phyloP scores from a whole-genome alignment of 345 rosid genomes.

The Corchorus olitorius region DNA sequence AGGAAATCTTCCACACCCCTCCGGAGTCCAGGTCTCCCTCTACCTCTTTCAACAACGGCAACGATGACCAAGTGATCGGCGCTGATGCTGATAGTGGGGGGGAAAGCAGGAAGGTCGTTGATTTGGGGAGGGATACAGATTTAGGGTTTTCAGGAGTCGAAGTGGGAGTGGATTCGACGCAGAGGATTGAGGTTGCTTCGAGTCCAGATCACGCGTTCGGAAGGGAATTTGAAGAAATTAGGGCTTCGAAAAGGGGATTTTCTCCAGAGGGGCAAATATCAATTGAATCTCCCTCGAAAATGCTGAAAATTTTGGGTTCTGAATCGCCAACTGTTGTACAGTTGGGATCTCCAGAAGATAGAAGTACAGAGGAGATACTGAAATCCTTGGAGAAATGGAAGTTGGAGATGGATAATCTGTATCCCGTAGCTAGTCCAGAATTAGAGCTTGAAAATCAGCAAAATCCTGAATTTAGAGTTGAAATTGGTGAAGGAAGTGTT shows the following conservation, averaged over 20 bases:
- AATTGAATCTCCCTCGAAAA: constrained; percentile 22
- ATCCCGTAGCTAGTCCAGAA: not conserved
- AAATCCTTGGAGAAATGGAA: constrained; percentile 33
- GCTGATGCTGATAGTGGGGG: not conserved
- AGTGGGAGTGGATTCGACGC: constrained; percentile 28
- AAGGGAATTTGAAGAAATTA: constrained; percentile 19
- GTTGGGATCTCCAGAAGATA: constrained; percentile 6
- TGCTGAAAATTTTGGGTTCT: constrained; percentile 17
- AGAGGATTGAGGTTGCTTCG: constrained; percentile 22
- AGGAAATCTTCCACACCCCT: constrained; percentile 26
- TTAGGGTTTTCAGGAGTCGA: constrained; percentile 36
- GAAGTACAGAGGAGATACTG: constrained; percentile 14
- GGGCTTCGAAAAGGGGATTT: constrained; percentile 25
- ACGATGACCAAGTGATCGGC: constrained; percentile 2
- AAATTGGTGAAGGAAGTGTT: constrained; percentile 19
- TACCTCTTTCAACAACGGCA: not conserved
- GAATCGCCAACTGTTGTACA: constrained; percentile 18
- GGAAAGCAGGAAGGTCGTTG: constrained; percentile 25
- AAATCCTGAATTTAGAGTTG: constrained; percentile 1
- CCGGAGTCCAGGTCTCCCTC: constrained; percentile 24
- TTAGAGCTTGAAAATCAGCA: not conserved
- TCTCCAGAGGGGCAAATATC: constrained; percentile 1
- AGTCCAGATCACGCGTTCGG: constrained; percentile 8
- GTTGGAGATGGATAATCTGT: not conserved
- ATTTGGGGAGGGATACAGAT: constrained; percentile 48